These are phyloP conservation scores for Linderina pennispora DNA, from an alignment of 192 early-diverging fungal genomes.

Conservation along the genomic window DNA sequence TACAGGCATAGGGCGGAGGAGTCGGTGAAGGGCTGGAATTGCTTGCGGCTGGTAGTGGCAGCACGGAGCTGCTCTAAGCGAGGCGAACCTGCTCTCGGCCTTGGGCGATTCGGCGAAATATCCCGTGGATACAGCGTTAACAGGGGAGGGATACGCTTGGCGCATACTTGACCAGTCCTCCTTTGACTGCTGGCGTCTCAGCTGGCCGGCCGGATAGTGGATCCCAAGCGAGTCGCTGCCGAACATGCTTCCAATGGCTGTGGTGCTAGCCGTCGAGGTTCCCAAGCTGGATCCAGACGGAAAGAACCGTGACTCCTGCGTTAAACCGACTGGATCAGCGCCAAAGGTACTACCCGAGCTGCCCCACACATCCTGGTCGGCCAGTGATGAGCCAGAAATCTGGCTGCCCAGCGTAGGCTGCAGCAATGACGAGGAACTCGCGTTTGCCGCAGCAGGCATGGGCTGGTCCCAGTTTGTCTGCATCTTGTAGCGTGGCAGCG, in stretches of 20 bases:
- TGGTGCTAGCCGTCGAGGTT: background rate
- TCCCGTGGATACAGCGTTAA: background rate
- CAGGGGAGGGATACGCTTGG: background rate
- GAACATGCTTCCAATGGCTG: background rate
- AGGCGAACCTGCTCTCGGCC: constrained; percentile 1
- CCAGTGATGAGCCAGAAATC: constrained; percentile 28
- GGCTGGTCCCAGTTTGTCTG: constrained; percentile 27
- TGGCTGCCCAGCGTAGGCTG: constrained; percentile 14
- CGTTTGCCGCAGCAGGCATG: background rate
- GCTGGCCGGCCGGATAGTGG: constrained; percentile 9
- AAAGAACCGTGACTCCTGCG: constrained; percentile 34
- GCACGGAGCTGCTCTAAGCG: constrained; percentile 7
- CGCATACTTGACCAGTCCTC: constrained; percentile 31
- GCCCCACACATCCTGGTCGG: constrained; percentile 39
- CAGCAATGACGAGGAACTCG: background rate
- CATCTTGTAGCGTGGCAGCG: constrained; percentile 25
- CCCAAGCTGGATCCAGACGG: constrained; percentile 3
- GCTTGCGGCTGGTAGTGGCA: constrained; percentile 4
- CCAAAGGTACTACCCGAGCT: constrained; percentile 6
- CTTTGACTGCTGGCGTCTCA: constrained; percentile 12
- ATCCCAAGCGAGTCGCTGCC: constrained; percentile 9
- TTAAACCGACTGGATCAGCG: background rate
- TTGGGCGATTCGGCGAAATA: background rate
- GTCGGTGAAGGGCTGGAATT: background rate
- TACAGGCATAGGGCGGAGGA: constrained; percentile 4